phyloP scores from a whole-genome alignment of 73 alveolate genomes.

The Blepharisma stoltei region DNA sequence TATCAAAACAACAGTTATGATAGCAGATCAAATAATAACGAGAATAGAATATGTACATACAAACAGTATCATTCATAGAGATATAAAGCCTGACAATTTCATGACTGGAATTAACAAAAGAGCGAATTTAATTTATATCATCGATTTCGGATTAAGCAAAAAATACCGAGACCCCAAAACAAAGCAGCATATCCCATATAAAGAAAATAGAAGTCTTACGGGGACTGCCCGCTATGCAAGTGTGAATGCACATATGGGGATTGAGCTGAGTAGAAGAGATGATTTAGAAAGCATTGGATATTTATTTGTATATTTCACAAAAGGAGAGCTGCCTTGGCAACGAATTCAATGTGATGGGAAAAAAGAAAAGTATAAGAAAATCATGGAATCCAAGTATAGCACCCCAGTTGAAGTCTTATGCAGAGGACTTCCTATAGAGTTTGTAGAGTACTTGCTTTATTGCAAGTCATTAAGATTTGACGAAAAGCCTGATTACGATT shows the following conservation, averaged over 20 bases:
- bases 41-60: constrained; percentile 75
- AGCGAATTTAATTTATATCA: constrained; percentile 59
- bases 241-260: constrained; percentile 54
- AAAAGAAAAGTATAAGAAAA: constrained; percentile 58
- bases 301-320: constrained; percentile 57
- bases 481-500: constrained; percentile 60
- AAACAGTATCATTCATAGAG: constrained; percentile 71
- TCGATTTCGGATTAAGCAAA: constrained; percentile 94
- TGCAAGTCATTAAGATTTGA: constrained; percentile 51
- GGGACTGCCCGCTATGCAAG: constrained; percentile 80
- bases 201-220: constrained; percentile 60
- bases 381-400: constrained; percentile 56
- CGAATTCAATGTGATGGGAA: constrained; percentile 43
- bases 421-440: constrained; percentile 55
- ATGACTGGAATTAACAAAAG: constrained; percentile 62
- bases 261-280: constrained; percentile 75
- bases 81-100: constrained; percentile 83
- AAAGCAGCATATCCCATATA: constrained; percentile 63
- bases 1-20: constrained; percentile 75
- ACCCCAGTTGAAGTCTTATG: constrained; percentile 61
- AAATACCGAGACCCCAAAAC: constrained; percentile 70
- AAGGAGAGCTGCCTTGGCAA: constrained; percentile 70
- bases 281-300: constrained; percentile 75
- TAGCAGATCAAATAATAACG: constrained; percentile 77
- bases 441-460: constrained; percentile 53